These are phyloP conservation scores for Neurospora sublineolata DNA, from an alignment of 495 filamentous ascomycete species.

Conservation along the genomic window DNA sequence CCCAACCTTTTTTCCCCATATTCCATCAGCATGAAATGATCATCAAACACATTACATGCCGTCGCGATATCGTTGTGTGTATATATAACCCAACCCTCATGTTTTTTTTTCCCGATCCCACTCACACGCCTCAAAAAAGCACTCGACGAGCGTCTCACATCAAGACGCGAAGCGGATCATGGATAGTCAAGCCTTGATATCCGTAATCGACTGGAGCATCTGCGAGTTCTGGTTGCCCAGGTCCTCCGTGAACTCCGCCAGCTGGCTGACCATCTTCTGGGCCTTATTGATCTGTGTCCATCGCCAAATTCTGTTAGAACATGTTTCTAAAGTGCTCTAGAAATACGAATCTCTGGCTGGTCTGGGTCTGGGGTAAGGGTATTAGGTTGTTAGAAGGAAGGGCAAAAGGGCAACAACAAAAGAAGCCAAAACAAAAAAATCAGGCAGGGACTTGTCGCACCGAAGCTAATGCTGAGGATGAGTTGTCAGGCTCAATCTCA, in stretches of 20 bases:
- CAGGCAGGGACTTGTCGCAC: constrained; percentile 40
- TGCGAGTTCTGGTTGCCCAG: constrained; percentile 33
- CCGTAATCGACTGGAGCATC: constrained; percentile 32
- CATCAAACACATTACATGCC: background rate
- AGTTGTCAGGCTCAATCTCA: constrained; percentile 41
- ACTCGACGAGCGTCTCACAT: background rate
- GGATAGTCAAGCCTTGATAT: constrained; percentile 11
- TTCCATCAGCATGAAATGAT: background rate
- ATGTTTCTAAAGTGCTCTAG: background rate
- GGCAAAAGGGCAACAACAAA: background rate
- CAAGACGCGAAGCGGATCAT: background rate
- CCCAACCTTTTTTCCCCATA: background rate
- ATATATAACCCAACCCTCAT: background rate
- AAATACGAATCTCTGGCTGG: background rate
- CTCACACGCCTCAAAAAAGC: constrained; percentile 1
- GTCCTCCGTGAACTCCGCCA: constrained; percentile 37
- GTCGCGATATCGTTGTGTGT: background rate
- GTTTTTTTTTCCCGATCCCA: background rate
- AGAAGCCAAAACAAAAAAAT: constrained; percentile 11
- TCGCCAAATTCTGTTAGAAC: constrained; percentile 9
- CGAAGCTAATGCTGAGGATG: constrained; percentile 45
- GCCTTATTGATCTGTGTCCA: constrained; percentile 37
- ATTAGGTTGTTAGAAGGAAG: background rate
- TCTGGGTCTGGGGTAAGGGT: background rate
- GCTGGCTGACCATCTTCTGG: constrained; percentile 31